Evolutionary conservation across 352 stramenopile genomes (phyloP).

Genomic region (Phytopythium boreale): DNA sequence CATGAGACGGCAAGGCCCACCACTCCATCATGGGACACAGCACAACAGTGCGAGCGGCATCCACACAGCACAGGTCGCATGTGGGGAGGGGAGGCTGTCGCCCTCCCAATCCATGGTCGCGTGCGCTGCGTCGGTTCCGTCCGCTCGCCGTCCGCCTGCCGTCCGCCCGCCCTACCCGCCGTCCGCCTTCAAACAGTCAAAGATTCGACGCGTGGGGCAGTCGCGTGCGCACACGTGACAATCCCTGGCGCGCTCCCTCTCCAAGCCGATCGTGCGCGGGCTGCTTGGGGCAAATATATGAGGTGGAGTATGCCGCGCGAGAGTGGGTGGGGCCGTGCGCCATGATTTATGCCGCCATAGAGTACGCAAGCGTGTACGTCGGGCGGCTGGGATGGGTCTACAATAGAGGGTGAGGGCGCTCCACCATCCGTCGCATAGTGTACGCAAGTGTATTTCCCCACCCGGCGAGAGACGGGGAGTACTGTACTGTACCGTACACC

Average conservation of each 20-base stretch:
- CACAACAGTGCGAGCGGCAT: too few relatives aligned
- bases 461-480: background rate
- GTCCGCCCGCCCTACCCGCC: background rate
- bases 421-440: background rate
- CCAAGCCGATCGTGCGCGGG: background rate
- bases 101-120: background rate
- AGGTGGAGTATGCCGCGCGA: background rate
- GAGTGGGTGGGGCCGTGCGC: conserved; percentile 1
- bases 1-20: too few relatives aligned
- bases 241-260: background rate
- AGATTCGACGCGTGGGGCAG: background rate
- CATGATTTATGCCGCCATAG: conserved; percentile 6
- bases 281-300: background rate
- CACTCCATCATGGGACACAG: too few relatives aligned
- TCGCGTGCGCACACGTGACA: background rate
- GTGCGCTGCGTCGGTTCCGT: background rate
- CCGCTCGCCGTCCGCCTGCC: background rate
- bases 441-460: background rate
- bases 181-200: background rate
- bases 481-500: too few relatives aligned
- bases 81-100: too few relatives aligned
- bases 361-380: conserved; percentile 8
- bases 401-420: background rate
- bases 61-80: too few relatives aligned
- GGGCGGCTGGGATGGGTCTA: background rate